Conservation (phyloP, 2,329 filamentous ascomycete genomes). For the Chrysosporium queenslandicum region DNA sequence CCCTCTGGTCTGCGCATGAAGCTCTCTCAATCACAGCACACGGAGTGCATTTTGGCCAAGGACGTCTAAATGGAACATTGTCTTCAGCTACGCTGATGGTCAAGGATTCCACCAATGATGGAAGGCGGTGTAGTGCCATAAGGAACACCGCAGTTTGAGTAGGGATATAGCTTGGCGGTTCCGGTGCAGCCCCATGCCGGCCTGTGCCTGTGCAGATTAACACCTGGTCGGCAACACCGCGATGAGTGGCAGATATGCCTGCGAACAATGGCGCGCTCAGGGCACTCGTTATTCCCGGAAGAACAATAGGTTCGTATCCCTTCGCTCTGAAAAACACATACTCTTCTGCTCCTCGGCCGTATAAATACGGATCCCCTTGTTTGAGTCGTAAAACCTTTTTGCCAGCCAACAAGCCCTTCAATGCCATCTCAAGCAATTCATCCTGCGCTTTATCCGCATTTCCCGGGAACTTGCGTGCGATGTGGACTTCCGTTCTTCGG, state of each 20-base stretch:
- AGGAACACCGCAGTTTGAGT: constrained; percentile 82
- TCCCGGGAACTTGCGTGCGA: constrained; percentile 93
- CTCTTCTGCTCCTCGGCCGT: constrained; percentile 90
- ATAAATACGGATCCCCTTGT: constrained; percentile 94
- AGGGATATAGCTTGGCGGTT: constrained; percentile 67
- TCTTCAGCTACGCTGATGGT: constrained; percentile 30
- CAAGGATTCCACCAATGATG: constrained; percentile 61
- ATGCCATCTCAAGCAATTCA: constrained; percentile 70
- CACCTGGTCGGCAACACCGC: constrained; percentile 82
- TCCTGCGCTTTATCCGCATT: constrained; percentile 91
- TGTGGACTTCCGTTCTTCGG: constrained; percentile 76
- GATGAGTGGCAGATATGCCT: constrained; percentile 75
- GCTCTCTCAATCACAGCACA: constrained; percentile 91
- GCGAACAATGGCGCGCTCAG: constrained; percentile 82
- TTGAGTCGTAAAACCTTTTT: constrained; percentile 81
- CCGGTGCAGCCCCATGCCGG: constrained; percentile 70
- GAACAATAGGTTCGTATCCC: constrained; percentile 60
- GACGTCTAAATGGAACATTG: constrained; percentile 23
- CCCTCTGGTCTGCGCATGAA: constrained; percentile 85
- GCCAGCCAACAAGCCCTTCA: constrained; percentile 58
- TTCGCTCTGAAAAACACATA: constrained; percentile 68
- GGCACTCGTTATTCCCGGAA: constrained; percentile 85
- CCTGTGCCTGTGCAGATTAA: constrained; percentile 95
- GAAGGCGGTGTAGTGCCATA: constrained; percentile 85
- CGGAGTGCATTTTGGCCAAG: constrained; percentile 67